Percentiles rank a stretch among this genome's conserved stretches.
phyloP scores from a whole-genome alignment of 2,329 filamentous ascomycete species.

The Xylariales sp. region DNA sequence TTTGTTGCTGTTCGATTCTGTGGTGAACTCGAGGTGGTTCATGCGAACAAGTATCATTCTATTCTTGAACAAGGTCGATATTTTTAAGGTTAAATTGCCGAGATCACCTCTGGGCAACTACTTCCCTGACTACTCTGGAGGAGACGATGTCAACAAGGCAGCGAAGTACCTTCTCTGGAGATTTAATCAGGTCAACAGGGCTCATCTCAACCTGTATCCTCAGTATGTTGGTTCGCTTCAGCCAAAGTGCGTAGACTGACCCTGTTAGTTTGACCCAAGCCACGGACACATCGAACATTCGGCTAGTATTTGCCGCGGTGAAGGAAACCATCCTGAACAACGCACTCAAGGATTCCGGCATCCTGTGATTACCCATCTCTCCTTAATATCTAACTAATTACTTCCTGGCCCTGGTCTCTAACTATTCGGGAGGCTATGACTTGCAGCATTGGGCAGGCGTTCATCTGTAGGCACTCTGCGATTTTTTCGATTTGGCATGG shows the following conservation, averaged over 20 bases:
- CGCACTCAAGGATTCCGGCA: slow-evolving; percentile 94
- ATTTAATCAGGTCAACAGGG: slow-evolving; percentile 97
- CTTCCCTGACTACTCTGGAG: slow-evolving; percentile 96
- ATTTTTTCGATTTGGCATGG: slow-evolving; percentile 23
- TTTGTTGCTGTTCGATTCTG: slow-evolving; percentile 90
- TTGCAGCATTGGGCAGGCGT: slow-evolving; percentile 13
- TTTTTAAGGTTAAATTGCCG: slow-evolving; percentile 91
- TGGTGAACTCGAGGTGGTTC: slow-evolving; percentile 98
- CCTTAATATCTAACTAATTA: slow-evolving; percentile 12
- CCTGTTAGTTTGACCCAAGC: slow-evolving; percentile 83
- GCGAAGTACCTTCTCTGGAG: slow-evolving; percentile 97
- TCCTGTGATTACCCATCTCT: slow-evolving; percentile 56
- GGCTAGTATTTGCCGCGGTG: slow-evolving; percentile 93
- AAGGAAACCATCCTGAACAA: slow-evolving; percentile 99
- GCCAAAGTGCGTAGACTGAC: slow-evolving; percentile 13
- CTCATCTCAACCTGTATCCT: slow-evolving; percentile 93
- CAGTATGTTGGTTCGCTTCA: slow-evolving; percentile 61
- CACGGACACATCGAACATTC: slow-evolving; percentile 97
- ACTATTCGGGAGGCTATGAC: slow-evolving; percentile 7
- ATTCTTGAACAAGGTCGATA: slow-evolving; percentile 97
- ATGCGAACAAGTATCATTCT: slow-evolving; percentile 98
- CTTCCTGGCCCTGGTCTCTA: slow-evolving; percentile 8
- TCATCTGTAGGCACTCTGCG: slow-evolving; percentile 5
- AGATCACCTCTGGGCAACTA: slow-evolving; percentile 90
- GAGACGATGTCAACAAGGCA: slow-evolving; percentile 95